Base-by-base conservation (phyloP, 139 green algal genomes). In the Coelastrella sp. region DNA sequence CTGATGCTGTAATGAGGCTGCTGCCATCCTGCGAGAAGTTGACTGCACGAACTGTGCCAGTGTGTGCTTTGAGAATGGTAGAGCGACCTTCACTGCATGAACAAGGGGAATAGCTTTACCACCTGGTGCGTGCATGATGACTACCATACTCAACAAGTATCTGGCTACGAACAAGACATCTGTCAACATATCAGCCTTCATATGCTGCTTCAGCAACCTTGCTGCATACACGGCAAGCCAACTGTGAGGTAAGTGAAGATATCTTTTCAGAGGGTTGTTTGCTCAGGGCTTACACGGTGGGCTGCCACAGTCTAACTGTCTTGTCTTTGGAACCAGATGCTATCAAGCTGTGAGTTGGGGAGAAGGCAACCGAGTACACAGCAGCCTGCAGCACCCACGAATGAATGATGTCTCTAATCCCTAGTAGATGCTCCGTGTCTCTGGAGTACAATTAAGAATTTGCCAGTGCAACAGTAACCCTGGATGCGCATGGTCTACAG, bases 321-420 rank as follows among this genome's bases (percentile, higher is more conserved):
- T 91, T 87, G 89, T 98, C 95, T 79, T 96, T 95, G 27, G 94
- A 97, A 11, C 93, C 93, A 0, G 95, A 98, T 6, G 94, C 95
- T 37, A 98, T 94, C 8, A 96, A 74, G 27, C 87, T 85, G 50
- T 93, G 89, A 0, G 88, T 83, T 2, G 90, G 84, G 0, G 92
- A 95, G 85, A 95, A 98, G 0, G 91, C 95, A 13, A 98, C 94
- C 2, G 90, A 94, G 85, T 93, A 94, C 0, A 98, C 94, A 51
- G 90, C 92, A 13, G 87, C 92, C 92, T 97, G 89, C 62, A 84
- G 51, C 21, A n/a, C 4, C 11, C 8, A 45, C n/a, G 35, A 37
- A 41, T 73, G 66, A 23, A 32, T 40, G 13, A 41, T 25, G 32
- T 48, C 25, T 23, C 13, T 25, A n/a, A 30, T 21, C 37, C 63